These are phyloP conservation scores for Rubia balearica DNA, from an alignment of 305 asterid species.

Conservation along the genomic window DNA sequence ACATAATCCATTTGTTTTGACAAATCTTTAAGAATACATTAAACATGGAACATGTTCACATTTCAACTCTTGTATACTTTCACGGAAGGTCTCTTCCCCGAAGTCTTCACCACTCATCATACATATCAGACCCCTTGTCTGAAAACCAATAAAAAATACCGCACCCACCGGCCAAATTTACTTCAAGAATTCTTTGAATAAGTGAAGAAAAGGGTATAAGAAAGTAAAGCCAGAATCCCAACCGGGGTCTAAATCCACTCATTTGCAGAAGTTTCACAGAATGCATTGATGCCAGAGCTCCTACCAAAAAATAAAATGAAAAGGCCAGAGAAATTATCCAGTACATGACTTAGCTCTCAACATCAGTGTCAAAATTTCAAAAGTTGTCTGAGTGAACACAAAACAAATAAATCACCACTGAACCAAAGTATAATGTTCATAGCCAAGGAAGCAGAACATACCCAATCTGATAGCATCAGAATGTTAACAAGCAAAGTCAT, in stretches of 20 bases:
- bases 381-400: too few species aligned
- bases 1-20: not conserved
- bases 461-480: too few species aligned
- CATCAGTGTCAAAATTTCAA: too few species aligned
- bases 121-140: constrained; percentile 8
- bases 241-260: constrained; percentile 25
- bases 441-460: too few species aligned
- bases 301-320: too few species aligned
- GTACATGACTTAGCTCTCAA: too few species aligned
- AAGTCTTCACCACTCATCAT: constrained; percentile 4
- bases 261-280: constrained; percentile 15
- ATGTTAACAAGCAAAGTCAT: too few species aligned
- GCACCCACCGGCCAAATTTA: not conserved
- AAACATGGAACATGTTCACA: not conserved
- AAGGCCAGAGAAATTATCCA: too few species aligned
- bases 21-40: not conserved
- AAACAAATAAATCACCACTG: too few species aligned
- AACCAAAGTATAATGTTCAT: too few species aligned
- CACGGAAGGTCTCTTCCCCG: not conserved
- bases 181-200: not conserved
- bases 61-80: constrained; percentile 1
- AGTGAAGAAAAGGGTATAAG: not conserved
- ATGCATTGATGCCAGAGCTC: constrained; percentile 20
- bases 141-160: constrained; percentile 4
- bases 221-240: constrained; percentile 12